Evolutionary conservation across 192 early-diverging fungal species (phyloP).

Genomic region (Backusella circina): DNA sequence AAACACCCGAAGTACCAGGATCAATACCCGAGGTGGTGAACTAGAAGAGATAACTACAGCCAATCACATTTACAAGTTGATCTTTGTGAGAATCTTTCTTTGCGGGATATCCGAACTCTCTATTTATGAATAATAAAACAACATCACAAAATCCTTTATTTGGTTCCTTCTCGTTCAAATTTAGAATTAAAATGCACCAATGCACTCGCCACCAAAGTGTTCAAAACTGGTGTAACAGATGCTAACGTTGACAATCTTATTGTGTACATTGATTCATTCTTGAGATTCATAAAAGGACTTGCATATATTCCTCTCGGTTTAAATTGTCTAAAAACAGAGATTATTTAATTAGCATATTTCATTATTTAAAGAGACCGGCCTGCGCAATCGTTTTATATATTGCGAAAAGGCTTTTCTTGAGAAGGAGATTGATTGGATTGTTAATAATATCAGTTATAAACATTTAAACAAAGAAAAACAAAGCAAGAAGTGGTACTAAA

Average conservation of each 20-base stretch:
- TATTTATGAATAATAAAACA: too few species aligned
- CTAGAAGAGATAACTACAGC: not conserved
- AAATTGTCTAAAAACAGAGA: not conserved
- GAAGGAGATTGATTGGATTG: too few species aligned
- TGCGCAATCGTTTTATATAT: not conserved
- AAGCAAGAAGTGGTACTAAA: not conserved
- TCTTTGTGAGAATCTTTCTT: not conserved
- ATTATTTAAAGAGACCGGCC: too few species aligned
- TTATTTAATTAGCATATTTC: not conserved
- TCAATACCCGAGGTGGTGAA: too few species aligned
- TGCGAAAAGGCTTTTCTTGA: too few species aligned
- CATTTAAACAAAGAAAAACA: not conserved
- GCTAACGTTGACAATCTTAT: not conserved
- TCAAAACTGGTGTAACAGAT: not conserved
- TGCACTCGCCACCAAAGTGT: too few species aligned
- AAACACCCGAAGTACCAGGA: not conserved
- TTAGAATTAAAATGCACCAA: too few species aligned
- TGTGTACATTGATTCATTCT: not conserved
- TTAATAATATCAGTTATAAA: not conserved
- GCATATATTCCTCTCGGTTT: not conserved
- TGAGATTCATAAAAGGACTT: not conserved
- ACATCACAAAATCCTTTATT: too few species aligned
- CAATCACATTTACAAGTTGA: not conserved
- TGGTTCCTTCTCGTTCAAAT: too few species aligned
- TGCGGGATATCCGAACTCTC: too few species aligned